Evolutionary conservation across 257 asterid genomes (phyloP), one percentile per base, ranked within the genome.

Genomic region (Solanum tacnaense): DNA sequence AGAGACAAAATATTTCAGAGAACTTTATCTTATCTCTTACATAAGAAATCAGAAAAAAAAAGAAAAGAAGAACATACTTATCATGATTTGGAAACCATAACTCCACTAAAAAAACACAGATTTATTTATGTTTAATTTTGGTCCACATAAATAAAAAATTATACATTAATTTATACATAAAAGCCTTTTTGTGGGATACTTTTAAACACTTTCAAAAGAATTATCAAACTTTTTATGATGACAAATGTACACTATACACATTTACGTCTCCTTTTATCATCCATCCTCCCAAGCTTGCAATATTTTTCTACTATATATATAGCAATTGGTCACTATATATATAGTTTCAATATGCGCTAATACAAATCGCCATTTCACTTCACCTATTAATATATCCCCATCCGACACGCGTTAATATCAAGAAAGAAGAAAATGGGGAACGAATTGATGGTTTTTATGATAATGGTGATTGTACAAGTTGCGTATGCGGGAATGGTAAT

Each of bases 401-500:
- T 31, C 34, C 1, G 5, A n/a, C n/a, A n/a, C n/a, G 15, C 15
- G 71, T n/a, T 62, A 41, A 85, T 76, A 34, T 2, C 2, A 67
- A 88, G 62, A 68, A 68, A 84, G 52, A 68, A 32, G 23, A 74
- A 60, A 9, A 90, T 92, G 95, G 94, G 52, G 88, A 89, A 89
- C 11, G 92, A 89, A 89, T 62, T 91, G 62, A 27, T 93, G 90
- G 90, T 96, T 2, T 89, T 94, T 84, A 60, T 94, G 91, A 65
- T 84, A 49, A 96, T 96, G 99, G 93, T 92, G 15, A 38, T 91
- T 23, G 98, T 96, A 41, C 98, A 96, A 83, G 7, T 95, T 46
- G 98, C 98, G 0, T 95, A 92, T 58, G 98, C 98, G 10, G 98
- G 98, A 0, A 95, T 96, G 98, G 94, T 94, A 86, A 94, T 96